Evolutionary conservation across 495 filamentous ascomycete species (phyloP).

Genomic region (Aspergillus olivimuriae): DNA sequence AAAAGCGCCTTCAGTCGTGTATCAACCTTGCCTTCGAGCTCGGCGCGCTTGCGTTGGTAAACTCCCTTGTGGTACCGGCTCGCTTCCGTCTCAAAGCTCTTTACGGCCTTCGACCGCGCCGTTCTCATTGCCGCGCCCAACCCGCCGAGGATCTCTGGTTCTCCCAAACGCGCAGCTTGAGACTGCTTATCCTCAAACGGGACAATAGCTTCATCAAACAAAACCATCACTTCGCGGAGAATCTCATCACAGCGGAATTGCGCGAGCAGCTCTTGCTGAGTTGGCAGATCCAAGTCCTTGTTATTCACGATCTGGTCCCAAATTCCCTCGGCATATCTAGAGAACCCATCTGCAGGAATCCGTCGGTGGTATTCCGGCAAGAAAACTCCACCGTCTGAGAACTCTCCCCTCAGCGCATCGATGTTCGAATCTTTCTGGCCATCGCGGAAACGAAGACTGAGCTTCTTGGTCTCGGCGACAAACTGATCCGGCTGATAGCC

Average conservation of each 20-base stretch:
- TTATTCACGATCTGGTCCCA: constrained; percentile 99
- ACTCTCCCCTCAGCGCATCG: constrained; percentile 49
- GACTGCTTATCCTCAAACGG: constrained; percentile 85
- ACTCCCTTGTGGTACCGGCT: constrained; percentile 95
- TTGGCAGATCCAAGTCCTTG: constrained; percentile 94
- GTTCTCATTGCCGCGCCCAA: constrained; percentile 69
- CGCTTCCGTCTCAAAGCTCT: constrained; percentile 80
- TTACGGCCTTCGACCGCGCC: constrained; percentile 66
- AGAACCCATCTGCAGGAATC: constrained; percentile 93
- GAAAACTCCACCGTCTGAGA: constrained; percentile 76
- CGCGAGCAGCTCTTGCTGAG: constrained; percentile 92
- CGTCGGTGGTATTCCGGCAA: constrained; percentile 90
- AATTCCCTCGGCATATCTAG: constrained; percentile 83
- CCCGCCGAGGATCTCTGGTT: constrained; percentile 62
- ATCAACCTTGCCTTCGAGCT: constrained; percentile 83
- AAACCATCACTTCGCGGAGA: constrained; percentile 70
- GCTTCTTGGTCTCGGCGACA: constrained; percentile 66
- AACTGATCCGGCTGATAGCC: constrained; percentile 94
- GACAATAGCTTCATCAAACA: constrained; percentile 72
- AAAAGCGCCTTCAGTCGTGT: constrained; percentile 79
- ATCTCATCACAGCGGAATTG: constrained; percentile 99
- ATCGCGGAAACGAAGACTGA: constrained; percentile 74
- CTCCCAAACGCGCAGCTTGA: constrained; percentile 62
- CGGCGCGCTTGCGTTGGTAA: constrained; percentile 73
- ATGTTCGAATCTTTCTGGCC: constrained; percentile 62